Evolutionary conservation across 129 eudicot species (phyloP).

Genomic region (Erigeron canadensis): DNA sequence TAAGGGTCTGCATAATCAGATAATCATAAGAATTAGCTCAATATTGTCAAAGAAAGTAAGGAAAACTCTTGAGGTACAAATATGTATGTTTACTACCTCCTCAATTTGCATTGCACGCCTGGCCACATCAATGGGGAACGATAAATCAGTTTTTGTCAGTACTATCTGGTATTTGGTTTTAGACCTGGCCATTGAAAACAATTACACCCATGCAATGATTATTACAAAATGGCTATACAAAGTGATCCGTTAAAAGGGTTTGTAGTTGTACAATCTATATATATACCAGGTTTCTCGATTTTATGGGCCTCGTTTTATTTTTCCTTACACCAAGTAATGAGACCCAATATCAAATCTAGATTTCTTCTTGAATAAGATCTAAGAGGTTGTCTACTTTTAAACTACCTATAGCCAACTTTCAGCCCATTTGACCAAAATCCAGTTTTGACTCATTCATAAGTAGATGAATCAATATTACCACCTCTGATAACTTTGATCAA

Average conservation of each 20-base stretch:
- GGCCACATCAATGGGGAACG: constrained; percentile 91
- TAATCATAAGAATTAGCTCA: neutral
- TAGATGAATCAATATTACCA: no score
- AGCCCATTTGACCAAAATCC: neutral
- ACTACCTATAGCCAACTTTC: no score
- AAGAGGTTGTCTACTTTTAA: no score
- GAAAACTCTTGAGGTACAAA: neutral
- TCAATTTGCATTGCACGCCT: constrained; percentile 96
- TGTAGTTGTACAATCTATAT: neutral
- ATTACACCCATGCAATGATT: neutral
- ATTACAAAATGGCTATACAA: no score
- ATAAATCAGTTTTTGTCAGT: constrained; percentile 83
- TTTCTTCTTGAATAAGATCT: no score
- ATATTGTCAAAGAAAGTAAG: neutral
- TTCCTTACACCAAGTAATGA: neutral
- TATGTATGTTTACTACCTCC: constrained; percentile 46
- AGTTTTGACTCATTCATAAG: no score
- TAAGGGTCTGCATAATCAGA: constrained; percentile 62
- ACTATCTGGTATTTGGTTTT: constrained; percentile 89
- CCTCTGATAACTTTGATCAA: neutral
- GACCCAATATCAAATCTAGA: constrained; percentile 5
- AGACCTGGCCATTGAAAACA: constrained; percentile 52
- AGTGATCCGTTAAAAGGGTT: neutral
- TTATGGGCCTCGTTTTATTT: neutral
- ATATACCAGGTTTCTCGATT: constrained; percentile 12